These are phyloP conservation scores for Lanzia echinophila DNA, from an alignment of 2,329 filamentous ascomycete species.

Conservation along the genomic window DNA sequence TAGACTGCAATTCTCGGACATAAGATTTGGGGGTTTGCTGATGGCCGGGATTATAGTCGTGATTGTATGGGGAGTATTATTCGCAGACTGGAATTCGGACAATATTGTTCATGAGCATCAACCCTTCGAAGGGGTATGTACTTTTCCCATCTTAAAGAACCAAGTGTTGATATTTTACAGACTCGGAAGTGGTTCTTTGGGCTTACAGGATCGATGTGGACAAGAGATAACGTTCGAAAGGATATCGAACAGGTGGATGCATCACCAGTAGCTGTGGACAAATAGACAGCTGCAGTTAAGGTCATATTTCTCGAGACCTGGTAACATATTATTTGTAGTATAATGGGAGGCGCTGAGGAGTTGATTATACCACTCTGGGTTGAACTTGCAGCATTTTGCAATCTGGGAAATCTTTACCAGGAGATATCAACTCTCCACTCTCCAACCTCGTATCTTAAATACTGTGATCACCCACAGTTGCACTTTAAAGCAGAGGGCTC, in stretches of 20 bases:
- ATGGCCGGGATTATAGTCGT: constrained; percentile 37
- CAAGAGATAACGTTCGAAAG: constrained; percentile 22
- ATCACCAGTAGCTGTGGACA: constrained; percentile 18
- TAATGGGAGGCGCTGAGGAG: constrained; percentile 1
- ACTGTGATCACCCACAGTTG: too few species aligned
- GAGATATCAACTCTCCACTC: background rate
- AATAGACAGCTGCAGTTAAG: too few species aligned
- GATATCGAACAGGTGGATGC: constrained; percentile 14
- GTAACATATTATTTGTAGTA: constrained; percentile 3
- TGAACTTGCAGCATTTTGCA: background rate
- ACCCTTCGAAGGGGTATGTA: constrained; percentile 45
- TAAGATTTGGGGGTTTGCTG: background rate
- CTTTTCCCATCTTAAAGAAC: background rate
- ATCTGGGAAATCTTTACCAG: background rate
- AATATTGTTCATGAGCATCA: constrained; percentile 29
- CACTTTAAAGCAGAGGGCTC: too few species aligned
- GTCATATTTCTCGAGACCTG: background rate
- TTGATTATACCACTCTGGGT: constrained; percentile 4
- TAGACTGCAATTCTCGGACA: background rate
- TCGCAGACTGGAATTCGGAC: constrained; percentile 48
- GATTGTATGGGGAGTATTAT: constrained; percentile 50
- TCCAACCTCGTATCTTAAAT: too few species aligned
- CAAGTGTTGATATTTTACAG: constrained; percentile 27
- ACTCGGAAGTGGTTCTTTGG: constrained; percentile 36
- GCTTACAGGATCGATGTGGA: constrained; percentile 31